phyloP scores from a whole-genome alignment of 139 green algal species.

The Desmodesmus armatus region DNA sequence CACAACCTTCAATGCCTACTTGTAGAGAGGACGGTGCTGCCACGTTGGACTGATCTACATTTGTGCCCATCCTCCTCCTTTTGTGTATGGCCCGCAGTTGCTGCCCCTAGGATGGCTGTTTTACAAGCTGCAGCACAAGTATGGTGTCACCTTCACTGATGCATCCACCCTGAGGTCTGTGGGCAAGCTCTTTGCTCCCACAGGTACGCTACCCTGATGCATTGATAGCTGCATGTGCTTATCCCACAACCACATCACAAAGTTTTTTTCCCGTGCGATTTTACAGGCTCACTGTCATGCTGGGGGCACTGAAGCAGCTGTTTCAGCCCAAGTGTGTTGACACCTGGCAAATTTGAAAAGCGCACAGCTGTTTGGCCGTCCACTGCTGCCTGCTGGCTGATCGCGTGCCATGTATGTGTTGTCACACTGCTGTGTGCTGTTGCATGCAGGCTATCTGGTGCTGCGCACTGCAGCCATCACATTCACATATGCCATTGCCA shows the following conservation, averaged over 20 bases:
- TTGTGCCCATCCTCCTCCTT: background rate
- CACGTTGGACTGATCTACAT: background rate
- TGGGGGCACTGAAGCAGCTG: background rate
- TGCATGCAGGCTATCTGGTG: constrained; percentile 68
- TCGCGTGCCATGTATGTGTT: too few relatives aligned
- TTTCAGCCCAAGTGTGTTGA: too few relatives aligned
- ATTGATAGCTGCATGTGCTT: background rate
- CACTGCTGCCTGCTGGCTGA: too few relatives aligned
- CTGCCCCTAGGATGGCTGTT: constrained; percentile 49
- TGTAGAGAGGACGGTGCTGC: too few relatives aligned
- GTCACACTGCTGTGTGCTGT: background rate
- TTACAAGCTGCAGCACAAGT: constrained; percentile 30
- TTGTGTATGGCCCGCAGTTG: constrained; percentile 34
- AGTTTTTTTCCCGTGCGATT: too few relatives aligned
- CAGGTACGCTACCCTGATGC: constrained; percentile 17
- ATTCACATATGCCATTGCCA: constrained; percentile 73
- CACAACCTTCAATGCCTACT: too few relatives aligned
- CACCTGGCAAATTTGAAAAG: too few relatives aligned
- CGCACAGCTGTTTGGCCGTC: too few relatives aligned
- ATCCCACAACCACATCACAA: too few relatives aligned
- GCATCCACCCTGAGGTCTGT: constrained; percentile 26
- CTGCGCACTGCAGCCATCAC: constrained; percentile 73
- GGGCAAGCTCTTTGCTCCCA: constrained; percentile 46
- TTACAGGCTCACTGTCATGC: background rate
- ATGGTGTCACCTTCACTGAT: constrained; percentile 41